Evolutionary conservation across 2,329 filamentous ascomycete genomes (phyloP).

Genomic region (Phyllosticta ampelicida): DNA sequence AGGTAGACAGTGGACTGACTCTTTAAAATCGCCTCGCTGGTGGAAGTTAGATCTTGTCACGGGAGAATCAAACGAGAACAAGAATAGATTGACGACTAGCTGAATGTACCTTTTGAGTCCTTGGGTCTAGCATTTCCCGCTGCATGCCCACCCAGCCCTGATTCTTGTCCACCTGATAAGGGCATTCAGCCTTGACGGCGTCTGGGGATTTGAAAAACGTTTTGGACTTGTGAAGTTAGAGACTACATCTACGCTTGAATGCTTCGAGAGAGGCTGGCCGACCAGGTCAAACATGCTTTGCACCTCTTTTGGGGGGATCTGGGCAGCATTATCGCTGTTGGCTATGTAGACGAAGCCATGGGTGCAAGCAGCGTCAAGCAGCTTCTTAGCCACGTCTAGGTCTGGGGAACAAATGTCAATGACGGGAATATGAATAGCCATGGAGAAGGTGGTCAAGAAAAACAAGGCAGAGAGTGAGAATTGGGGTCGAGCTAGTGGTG

Average conservation of each 20-base stretch:
- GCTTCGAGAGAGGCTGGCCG: slow-evolving; percentile 10
- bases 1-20: slow-evolving; percentile 41
- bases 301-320: slow-evolving; percentile 54
- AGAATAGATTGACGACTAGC: not conserved
- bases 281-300: slow-evolving; percentile 66
- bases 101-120: slow-evolving; percentile 55
- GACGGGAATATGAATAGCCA: slow-evolving; percentile 52
- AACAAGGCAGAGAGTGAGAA: not conserved
- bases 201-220: slow-evolving; percentile 61
- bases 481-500: not conserved
- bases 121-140: slow-evolving; percentile 76
- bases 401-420: slow-evolving; percentile 64
- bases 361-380: slow-evolving; percentile 69
- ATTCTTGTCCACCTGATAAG: slow-evolving; percentile 62
- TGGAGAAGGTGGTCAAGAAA: not conserved
- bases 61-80: not conserved
- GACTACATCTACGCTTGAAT: not conserved
- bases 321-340: slow-evolving; percentile 44
- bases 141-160: slow-evolving; percentile 84
- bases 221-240: slow-evolving; percentile 44
- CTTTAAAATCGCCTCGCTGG: slow-evolving; percentile 71
- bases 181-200: slow-evolving; percentile 63
- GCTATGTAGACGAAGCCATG: slow-evolving; percentile 87
- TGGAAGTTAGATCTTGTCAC: slow-evolving; percentile 13
- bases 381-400: slow-evolving; percentile 49